phyloP scores from a whole-genome alignment of 2,329 filamentous ascomycete genomes.

The Aaosphaeria arxii region DNA sequence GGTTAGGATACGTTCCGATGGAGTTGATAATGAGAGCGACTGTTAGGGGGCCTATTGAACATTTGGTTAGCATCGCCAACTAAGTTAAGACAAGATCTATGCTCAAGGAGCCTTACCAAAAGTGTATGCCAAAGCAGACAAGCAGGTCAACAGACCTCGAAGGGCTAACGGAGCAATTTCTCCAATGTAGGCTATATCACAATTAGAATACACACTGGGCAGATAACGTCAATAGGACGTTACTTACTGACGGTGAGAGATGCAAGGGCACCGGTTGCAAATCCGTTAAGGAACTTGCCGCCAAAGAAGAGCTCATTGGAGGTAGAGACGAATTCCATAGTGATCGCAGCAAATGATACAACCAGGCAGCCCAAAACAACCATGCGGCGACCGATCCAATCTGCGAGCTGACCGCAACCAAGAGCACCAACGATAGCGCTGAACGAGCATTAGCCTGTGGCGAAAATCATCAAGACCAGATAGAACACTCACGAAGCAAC shows the following conservation, averaged over 20 bases:
- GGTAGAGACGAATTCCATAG: slow-evolving; percentile 42
- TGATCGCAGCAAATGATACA: slow-evolving; percentile 38
- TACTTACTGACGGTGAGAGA: slow-evolving; percentile 38
- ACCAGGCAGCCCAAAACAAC: slow-evolving; percentile 36
- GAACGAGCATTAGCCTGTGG: neutral
- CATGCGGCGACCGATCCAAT: slow-evolving; percentile 34
- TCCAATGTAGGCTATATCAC: neutral
- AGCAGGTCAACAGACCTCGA: slow-evolving; percentile 36
- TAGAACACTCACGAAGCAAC: slow-evolving; percentile 33
- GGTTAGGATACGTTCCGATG: slow-evolving; percentile 34
- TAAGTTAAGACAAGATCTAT: too few species aligned
- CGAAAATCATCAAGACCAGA: neutral
- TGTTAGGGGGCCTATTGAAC: slow-evolving; percentile 25
- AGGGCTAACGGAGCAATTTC: slow-evolving; percentile 37
- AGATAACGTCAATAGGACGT: too few species aligned
- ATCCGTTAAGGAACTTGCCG: slow-evolving; percentile 45
- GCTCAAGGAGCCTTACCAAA: slow-evolving; percentile 18
- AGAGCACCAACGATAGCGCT: slow-evolving; percentile 31
- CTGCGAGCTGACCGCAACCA: slow-evolving; percentile 34
- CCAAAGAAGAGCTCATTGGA: slow-evolving; percentile 42
- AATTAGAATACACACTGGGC: neutral
- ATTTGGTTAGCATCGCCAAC: too few species aligned
- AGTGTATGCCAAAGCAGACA: slow-evolving; percentile 41
- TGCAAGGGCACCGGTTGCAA: slow-evolving; percentile 39
- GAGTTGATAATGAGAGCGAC: slow-evolving; percentile 24